A percentile compares a stretch with the other conserved stretches of the same genome.
phyloP scores from a whole-genome alignment of 2,329 filamentous ascomycete species.

The Calonectria henricotiae region DNA sequence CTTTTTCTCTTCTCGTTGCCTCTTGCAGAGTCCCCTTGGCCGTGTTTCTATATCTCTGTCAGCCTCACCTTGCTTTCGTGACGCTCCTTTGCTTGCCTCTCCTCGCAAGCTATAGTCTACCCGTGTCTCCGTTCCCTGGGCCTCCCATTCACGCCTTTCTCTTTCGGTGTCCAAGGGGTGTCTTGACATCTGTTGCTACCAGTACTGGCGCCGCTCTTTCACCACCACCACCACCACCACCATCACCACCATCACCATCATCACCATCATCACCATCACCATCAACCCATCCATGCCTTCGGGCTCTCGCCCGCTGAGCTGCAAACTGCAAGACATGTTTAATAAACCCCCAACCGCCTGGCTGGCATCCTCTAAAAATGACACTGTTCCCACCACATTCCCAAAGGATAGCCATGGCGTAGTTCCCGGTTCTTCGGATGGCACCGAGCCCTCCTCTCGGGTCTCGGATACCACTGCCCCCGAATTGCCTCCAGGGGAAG shows the following conservation, averaged over 20 bases:
- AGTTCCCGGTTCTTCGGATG: constrained; percentile 6
- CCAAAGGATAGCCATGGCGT: constrained; percentile 5
- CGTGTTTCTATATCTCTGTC: no score
- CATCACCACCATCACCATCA: not conserved
- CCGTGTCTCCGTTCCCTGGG: not conserved
- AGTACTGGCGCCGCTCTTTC: not conserved
- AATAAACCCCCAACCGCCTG: constrained; percentile 18
- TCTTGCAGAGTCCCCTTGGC: no score
- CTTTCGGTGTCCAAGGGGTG: no score
- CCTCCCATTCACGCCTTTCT: no score
- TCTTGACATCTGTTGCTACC: no score
- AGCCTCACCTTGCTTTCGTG: not conserved
- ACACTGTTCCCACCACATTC: not conserved
- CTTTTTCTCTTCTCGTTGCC: not conserved
- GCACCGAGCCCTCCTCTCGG: constrained; percentile 7
- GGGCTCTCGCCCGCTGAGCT: not conserved
- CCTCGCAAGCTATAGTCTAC: no score
- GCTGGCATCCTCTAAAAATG: not conserved
- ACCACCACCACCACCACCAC: no score
- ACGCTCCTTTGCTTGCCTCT: no score
- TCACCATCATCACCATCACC: not conserved
- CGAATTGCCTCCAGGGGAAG: not conserved
- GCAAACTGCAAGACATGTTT: constrained; percentile 5
- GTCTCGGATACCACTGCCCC: not conserved
- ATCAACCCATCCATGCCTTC: not conserved